These are phyloP conservation scores for Trichoderma pleuroti DNA, from an alignment of 2,329 filamentous ascomycete genomes.

Conservation along the genomic window DNA sequence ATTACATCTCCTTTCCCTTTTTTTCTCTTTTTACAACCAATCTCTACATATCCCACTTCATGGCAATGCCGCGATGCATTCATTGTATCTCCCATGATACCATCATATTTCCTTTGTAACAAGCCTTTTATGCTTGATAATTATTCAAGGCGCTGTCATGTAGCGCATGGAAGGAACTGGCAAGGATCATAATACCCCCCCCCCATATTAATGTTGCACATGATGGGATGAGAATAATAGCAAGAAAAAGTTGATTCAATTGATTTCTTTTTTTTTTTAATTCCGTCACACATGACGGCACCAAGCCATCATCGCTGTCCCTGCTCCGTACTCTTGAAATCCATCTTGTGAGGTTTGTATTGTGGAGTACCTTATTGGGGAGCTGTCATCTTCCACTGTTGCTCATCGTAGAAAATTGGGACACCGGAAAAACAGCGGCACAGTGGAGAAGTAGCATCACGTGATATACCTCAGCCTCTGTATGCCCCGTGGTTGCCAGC, in stretches of 20 bases:
- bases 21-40: not conserved
- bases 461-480: not conserved
- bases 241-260: not conserved
- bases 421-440: not conserved
- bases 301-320: not conserved
- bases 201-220: not conserved
- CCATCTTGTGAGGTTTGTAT: not conserved
- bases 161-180: slow-evolving; percentile 4
- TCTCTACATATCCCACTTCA: not conserved
- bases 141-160: not conserved
- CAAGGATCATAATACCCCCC: slow-evolving; percentile 10
- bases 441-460: not conserved
- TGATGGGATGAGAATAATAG: slow-evolving; percentile 2
- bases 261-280: not conserved
- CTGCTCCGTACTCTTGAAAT: not conserved
- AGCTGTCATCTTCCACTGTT: not conserved
- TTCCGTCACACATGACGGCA: not conserved
- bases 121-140: not conserved
- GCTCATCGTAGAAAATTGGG: not conserved
- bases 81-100: not conserved
- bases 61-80: not conserved
- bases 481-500: not conserved
- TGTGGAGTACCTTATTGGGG: not conserved
- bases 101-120: not conserved
- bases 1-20: not conserved